Evolutionary conservation across 2,329 filamentous ascomycete genomes (phyloP), one percentile per base, ranked within the genome.

Genomic region (Raffaelea albimanens): DNA sequence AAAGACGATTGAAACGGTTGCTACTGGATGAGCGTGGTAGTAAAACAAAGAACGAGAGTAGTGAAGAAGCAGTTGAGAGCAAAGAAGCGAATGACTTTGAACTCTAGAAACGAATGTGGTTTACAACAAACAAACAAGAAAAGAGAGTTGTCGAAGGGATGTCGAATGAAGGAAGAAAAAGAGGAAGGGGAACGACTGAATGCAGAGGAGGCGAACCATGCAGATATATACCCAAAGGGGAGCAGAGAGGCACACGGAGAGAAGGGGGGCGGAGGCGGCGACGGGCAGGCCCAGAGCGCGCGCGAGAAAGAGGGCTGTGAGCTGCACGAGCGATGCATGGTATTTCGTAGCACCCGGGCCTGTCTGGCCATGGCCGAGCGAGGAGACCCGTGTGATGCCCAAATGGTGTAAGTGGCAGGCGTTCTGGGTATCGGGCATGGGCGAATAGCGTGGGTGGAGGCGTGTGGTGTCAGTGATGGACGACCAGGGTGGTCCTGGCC

Each of bases 81-180:
- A 75, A 76, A 71, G 64, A 68, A 78, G 69, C 71, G 74, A 78
- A 71, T 76, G 74, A 70, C 69, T 72, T 72, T 75, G 69, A 63
- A 16, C 64, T 64, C 62, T 59, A 57, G 61, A 63, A 62, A 20
- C 48, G 46, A 56, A 43, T 9, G 22, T 40, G 25, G 13, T 29
- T 29, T 29, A 7, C 7, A 29, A 21, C 5, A 21, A 41, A 16
- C 7, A 29, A 36, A 43, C 14, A 43, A 20, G 36, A 43, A 45
- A n/a, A 45, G 33, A 40, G 7, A 29, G n/a, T 33, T 23, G 7
- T 29, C 34, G 23, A 29, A 3, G 7, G 23, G 21, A 43, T 44
- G 25, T 14, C 2, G 16, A 23, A 25, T n/a, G 31, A 7, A 22
- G 29, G 14, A 22, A 23, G 31, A 40, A 36, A 38, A 46, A 43